phyloP scores from a whole-genome alignment of 495 filamentous ascomycete species.

The Neurospora sublineolata region DNA sequence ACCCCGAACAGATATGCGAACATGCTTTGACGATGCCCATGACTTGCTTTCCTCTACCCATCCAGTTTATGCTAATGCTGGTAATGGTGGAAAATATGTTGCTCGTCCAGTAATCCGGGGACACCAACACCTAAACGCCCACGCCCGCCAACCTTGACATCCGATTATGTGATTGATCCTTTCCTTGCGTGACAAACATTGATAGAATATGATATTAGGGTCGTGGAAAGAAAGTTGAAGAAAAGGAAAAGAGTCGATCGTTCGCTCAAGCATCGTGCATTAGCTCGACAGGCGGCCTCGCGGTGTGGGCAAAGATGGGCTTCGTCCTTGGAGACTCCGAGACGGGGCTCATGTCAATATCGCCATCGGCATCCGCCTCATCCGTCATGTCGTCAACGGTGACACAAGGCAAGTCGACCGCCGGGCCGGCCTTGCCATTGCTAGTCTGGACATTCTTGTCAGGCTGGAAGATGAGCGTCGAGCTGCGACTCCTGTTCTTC shows the following conservation, averaged over 20 bases:
- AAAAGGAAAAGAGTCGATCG: background rate
- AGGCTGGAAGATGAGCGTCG: conserved; percentile 38
- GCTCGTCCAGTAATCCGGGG: background rate
- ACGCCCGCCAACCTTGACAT: background rate
- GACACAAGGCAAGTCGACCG: conserved; percentile 62
- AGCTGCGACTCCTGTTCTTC: conserved; percentile 27
- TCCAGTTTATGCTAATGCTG: background rate
- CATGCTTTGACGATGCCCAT: background rate
- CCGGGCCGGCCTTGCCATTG: conserved; percentile 33
- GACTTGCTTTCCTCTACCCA: background rate
- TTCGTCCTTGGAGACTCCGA: conserved; percentile 34
- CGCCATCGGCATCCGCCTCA: conserved; percentile 25
- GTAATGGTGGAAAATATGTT: background rate
- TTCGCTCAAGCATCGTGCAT: conserved; percentile 44
- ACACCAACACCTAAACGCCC: background rate
- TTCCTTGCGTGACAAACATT: background rate
- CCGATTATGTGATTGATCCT: background rate
- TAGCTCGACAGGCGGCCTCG: conserved; percentile 80
- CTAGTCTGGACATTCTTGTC: conserved; percentile 52
- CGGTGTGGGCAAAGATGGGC: conserved; percentile 61
- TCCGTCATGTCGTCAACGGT: conserved; percentile 82
- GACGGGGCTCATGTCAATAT: conserved; percentile 20
- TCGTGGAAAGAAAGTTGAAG: background rate
- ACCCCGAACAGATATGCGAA: background rate
- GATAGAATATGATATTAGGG: background rate